These are phyloP conservation scores for Houttuynia cordata DNA, from an alignment of 164 flowering plant genomes.

Conservation along the genomic window DNA sequence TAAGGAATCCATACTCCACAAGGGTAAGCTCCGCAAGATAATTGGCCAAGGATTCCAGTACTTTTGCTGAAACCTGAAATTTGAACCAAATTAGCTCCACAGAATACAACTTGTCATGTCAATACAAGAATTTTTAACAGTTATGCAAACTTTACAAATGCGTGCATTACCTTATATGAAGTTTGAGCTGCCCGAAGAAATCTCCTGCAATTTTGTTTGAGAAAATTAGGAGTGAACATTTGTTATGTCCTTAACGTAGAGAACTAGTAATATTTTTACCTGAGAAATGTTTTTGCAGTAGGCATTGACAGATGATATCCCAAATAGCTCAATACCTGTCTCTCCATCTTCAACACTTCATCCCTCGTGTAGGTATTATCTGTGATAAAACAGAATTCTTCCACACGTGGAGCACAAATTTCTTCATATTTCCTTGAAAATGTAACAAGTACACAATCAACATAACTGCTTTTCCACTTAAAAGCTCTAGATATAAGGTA, in stretches of 20 bases:
- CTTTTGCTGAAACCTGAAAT: slow-evolving; percentile 38
- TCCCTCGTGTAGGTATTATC: slow-evolving; percentile 62
- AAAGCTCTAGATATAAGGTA: background rate
- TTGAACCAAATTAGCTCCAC: background rate
- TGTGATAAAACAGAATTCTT: slow-evolving; percentile 86
- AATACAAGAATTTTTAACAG: background rate
- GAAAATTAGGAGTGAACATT: background rate
- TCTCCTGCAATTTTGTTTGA: slow-evolving; percentile 40
- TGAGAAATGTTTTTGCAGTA: slow-evolving; percentile 70
- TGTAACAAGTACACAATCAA: slow-evolving; percentile 3
- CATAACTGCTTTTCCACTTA: background rate
- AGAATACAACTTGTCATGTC: background rate
- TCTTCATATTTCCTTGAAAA: slow-evolving; percentile 83
- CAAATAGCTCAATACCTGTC: slow-evolving; percentile 41
- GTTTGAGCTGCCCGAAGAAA: slow-evolving; percentile 82
- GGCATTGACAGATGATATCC: slow-evolving; percentile 63
- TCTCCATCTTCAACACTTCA: slow-evolving; percentile 90
- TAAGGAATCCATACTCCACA: slow-evolving; percentile 45
- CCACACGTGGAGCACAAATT: slow-evolving; percentile 81
- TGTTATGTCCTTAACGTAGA: background rate
- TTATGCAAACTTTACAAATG: background rate
- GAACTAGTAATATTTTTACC: slow-evolving; percentile 27
- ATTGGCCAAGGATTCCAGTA: slow-evolving; percentile 54
- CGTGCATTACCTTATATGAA: slow-evolving; percentile 50
- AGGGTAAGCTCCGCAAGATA: slow-evolving; percentile 68